Evolutionary conservation across 2,329 filamentous ascomycete genomes (phyloP).

Genomic region (Colletotrichum sp.): DNA sequence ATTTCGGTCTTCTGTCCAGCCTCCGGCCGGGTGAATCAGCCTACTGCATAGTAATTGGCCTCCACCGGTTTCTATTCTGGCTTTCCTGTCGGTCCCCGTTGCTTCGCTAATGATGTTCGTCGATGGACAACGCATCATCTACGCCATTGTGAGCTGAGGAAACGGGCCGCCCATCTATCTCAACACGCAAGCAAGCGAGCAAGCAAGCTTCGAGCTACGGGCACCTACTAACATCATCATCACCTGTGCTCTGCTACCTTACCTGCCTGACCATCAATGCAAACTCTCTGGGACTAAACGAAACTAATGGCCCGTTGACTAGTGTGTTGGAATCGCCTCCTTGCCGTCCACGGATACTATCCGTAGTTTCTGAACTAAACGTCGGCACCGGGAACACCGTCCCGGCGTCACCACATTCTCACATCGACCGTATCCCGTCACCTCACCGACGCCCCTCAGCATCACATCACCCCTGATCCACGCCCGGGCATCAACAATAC

Average conservation of each 20-base stretch:
- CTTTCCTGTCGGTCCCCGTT: background rate
- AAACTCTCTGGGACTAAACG: background rate
- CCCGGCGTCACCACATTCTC: background rate
- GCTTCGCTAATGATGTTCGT: background rate
- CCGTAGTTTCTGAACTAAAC: background rate
- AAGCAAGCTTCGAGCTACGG: too few species aligned
- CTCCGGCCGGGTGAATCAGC: background rate
- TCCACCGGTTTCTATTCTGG: background rate
- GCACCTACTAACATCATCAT: too few species aligned
- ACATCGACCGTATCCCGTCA: background rate
- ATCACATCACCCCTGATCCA: background rate
- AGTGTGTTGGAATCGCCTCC: background rate
- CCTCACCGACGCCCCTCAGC: conserved; percentile 8
- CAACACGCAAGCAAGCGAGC: too few species aligned
- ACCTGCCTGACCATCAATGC: background rate
- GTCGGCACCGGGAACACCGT: conserved; percentile 1
- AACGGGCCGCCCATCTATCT: background rate
- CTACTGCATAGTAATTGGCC: background rate
- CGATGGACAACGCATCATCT: background rate
- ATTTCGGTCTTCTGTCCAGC: background rate
- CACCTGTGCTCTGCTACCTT: too few species aligned
- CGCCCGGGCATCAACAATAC: background rate
- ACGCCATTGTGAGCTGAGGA: conserved; percentile 13
- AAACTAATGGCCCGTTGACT: background rate
- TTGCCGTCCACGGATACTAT: background rate